phyloP scores from a whole-genome alignment of 192 early-diverging fungal genomes.

The Coemansia interrupta region DNA sequence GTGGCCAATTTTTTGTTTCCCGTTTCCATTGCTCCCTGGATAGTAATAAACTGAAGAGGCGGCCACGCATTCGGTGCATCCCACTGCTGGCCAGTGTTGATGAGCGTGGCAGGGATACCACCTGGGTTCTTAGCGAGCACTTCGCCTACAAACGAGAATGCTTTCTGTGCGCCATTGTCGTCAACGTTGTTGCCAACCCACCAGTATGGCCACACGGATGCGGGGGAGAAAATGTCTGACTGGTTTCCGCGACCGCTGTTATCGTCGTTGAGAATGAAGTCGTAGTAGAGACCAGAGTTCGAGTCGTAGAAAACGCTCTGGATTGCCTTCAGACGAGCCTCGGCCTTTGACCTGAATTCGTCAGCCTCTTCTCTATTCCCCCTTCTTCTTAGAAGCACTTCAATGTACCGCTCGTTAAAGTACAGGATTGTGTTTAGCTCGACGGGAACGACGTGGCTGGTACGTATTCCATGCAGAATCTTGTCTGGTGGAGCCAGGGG shows the following conservation, averaged over 20 bases:
- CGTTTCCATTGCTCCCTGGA: slow-evolving; percentile 46
- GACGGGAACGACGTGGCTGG: slow-evolving; percentile 60
- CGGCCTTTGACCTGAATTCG: slow-evolving; percentile 13
- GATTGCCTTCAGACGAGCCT: slow-evolving; percentile 48
- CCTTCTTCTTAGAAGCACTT: not conserved
- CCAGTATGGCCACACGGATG: slow-evolving; percentile 66
- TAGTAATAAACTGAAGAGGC: slow-evolving; percentile 58
- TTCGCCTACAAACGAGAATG: slow-evolving; percentile 41
- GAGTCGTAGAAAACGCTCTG: slow-evolving; percentile 56
- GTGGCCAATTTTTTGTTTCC: slow-evolving; percentile 15
- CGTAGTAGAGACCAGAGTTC: slow-evolving; percentile 46
- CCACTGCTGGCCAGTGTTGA: slow-evolving; percentile 67
- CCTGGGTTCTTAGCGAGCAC: slow-evolving; percentile 54
- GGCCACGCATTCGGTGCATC: slow-evolving; percentile 72
- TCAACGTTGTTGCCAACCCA: slow-evolving; percentile 26
- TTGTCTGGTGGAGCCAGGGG: slow-evolving; percentile 17
- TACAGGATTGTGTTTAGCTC: slow-evolving; percentile 72
- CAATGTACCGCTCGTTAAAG: slow-evolving; percentile 27
- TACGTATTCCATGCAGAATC: slow-evolving; percentile 56
- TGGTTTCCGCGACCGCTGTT: slow-evolving; percentile 1
- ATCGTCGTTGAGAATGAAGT: slow-evolving; percentile 55
- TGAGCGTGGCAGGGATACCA: slow-evolving; percentile 58
- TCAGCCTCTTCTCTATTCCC: too few relatives aligned
- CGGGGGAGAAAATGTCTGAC: slow-evolving; percentile 46
- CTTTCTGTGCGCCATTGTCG: slow-evolving; percentile 11